These are phyloP conservation scores for Diaporthe humulicola DNA, from an alignment of 2,329 filamentous ascomycete genomes.

Conservation along the genomic window DNA sequence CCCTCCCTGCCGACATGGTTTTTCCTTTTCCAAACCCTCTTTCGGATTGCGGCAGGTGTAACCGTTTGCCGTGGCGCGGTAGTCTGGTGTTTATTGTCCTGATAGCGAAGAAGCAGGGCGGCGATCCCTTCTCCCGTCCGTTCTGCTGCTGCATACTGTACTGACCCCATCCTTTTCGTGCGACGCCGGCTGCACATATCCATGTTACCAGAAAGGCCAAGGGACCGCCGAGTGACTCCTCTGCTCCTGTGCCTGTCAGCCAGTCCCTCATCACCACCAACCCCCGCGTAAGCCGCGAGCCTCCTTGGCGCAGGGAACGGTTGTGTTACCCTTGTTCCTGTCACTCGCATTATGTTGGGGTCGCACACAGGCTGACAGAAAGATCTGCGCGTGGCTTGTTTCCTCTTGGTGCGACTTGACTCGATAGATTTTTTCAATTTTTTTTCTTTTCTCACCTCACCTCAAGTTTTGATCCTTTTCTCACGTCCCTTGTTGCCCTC, in stretches of 20 bases:
- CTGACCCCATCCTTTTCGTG: background rate
- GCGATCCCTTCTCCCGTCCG: constrained; percentile 16
- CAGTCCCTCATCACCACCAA: background rate
- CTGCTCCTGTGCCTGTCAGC: constrained; percentile 19
- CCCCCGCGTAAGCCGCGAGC: constrained; percentile 11
- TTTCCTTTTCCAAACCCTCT: constrained; percentile 5
- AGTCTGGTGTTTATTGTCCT: constrained; percentile 14
- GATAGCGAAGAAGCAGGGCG: constrained; percentile 21
- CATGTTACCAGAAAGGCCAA: constrained; percentile 10
- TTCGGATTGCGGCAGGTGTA: constrained; percentile 29
- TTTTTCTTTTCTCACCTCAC: constrained; percentile 16
- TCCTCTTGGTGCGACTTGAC: constrained; percentile 15
- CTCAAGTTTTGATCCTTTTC: constrained; percentile 12
- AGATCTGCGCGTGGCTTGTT: constrained; percentile 26
- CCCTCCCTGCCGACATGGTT: background rate
- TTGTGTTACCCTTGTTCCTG: constrained; percentile 7
- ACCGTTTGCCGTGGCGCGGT: constrained; percentile 30
- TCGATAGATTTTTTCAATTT: constrained; percentile 15
- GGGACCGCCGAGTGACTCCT: background rate
- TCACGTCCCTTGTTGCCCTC: constrained; percentile 27
- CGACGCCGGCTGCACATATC: constrained; percentile 31
- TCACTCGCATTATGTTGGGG: constrained; percentile 18
- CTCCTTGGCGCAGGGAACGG: constrained; percentile 15
- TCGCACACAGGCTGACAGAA: constrained; percentile 22
- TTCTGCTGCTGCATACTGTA: background rate